phyloP scores from a whole-genome alignment of 225 moss, liverwort and hornwort species.

The Anthoceros angustus region DNA sequence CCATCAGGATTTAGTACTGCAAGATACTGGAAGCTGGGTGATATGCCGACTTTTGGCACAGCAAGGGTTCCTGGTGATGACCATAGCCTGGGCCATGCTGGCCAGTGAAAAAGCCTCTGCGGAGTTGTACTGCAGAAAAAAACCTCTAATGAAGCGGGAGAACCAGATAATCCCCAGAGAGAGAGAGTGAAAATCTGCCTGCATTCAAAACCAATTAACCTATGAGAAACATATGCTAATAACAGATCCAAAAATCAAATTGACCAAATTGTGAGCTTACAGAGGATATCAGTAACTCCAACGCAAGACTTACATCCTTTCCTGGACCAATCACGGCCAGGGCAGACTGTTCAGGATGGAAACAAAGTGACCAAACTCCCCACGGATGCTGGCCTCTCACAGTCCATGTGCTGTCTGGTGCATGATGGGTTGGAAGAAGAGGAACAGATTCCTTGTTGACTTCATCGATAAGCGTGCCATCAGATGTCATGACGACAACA shows the following conservation, averaged over 20 bases:
- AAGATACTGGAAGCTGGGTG: conserved; percentile 22
- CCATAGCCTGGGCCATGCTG: conserved; percentile 17
- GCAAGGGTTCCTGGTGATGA: conserved; percentile 5
- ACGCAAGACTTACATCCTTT: conserved; percentile 12
- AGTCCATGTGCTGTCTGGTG: conserved; percentile 14
- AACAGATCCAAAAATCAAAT: conserved; percentile 1
- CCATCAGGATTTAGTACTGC: conserved; percentile 23
- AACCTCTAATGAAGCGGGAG: not conserved
- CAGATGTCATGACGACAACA: not conserved
- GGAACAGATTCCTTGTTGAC: conserved; percentile 27
- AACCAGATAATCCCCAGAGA: not conserved
- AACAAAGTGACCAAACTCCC: conserved; percentile 25
- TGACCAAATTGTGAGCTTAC: no score
- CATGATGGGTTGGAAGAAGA: conserved; percentile 11
- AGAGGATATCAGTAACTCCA: conserved; percentile 9
- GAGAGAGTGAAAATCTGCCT: not conserved
- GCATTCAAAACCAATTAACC: not conserved
- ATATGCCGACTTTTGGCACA: conserved; percentile 18
- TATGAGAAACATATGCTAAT: not conserved
- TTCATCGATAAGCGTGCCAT: conserved; percentile 4
- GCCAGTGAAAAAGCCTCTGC: conserved; percentile 13
- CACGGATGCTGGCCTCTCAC: conserved; percentile 23
- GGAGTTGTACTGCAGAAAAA: conserved; percentile 9
- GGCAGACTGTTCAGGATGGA: conserved; percentile 18
- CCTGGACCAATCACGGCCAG: conserved; percentile 22